Base-by-base conservation (phyloP, 2,329 filamentous ascomycete genomes). In the Paraphaeosphaeria minitans region DNA sequence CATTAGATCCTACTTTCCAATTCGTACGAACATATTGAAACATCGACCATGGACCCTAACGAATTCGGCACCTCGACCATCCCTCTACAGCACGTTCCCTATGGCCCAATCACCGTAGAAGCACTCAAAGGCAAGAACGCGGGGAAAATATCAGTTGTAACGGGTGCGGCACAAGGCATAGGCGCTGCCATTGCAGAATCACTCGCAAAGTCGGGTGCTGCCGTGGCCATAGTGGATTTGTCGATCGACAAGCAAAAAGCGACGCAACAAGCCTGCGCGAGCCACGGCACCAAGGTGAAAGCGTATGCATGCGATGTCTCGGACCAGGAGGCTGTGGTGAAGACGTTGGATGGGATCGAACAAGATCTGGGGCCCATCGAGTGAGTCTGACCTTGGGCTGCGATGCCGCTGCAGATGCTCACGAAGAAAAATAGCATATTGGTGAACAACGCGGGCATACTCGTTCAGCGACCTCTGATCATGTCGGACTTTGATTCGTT, bases 381-480 rank as follows among this genome's bases (percentile, higher is more conserved):
- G 58, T 64, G 49, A 19, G 56, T 58, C 22, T 24, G 35, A n/a
- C 7, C 7, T 16, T 7, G 5, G 13, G 6, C 9, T 8, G 9
- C 37, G 14, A 9, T n/a, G 8, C 6, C n/a, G 6, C 7, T 4
- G 6, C 14, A 21, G 21, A 19, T 22, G 10, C 19, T 43, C 8
- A 43, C 19, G 19, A 21, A 3, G n/a, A n/a, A 10, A 19, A 21
- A 8, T 31, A 66, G 63, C 41, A 55, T 72, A 8, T 52, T 73
- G 0, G 66, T 73, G 8, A 73, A 73, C 54, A 73, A 72, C 46
- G 71, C 70, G 0, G 71, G 71, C 0, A 69, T 73, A 13, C 50
- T 72, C 2, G 61, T 68, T 33, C 68, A 71, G 39, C 49, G 71
- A 16, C 71, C 71, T 0, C 63, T 68, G 16, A 53, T 73, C 2